phyloP scores from a whole-genome alignment of 1,139 yeast genomes.

The Sugiyamaella grinbergsii region DNA sequence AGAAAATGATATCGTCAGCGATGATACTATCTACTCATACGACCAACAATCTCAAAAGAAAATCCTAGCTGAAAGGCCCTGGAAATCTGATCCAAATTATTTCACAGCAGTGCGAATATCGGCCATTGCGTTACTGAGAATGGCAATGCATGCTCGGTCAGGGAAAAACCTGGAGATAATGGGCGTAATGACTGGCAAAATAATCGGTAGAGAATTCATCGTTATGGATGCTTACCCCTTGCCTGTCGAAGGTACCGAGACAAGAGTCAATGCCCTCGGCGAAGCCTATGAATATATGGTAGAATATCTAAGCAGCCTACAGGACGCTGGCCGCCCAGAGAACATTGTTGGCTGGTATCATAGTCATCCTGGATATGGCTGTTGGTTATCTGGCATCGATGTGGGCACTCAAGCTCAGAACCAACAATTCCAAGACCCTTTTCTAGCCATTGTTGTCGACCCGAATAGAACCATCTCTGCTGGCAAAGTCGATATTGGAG shows the following conservation, averaged over 20 bases:
- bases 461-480: conserved; percentile 69
- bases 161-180: conserved; percentile 93
- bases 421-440: conserved; percentile 89
- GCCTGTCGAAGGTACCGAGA: conserved; percentile 96
- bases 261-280: conserved; percentile 89
- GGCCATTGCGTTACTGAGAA: conserved; percentile 72
- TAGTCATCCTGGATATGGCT: conserved; percentile 97
- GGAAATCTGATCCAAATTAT: conserved; percentile 57
- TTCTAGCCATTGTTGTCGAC: conserved; percentile 84
- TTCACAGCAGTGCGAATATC: conserved; percentile 71
- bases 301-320: conserved; percentile 65
- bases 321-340: conserved; percentile 53
- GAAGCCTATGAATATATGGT: conserved; percentile 97
- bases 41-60: conserved; percentile 39
- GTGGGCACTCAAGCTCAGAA: conserved; percentile 83
- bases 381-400: conserved; percentile 90
- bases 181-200: conserved; percentile 91
- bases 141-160: conserved; percentile 77
- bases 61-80: conserved; percentile 44
- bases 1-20: conserved; percentile 37
- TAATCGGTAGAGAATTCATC: conserved; percentile 58
- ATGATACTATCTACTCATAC: conserved; percentile 37
- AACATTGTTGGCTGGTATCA: conserved; percentile 86
- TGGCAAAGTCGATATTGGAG: conserved; percentile 82
- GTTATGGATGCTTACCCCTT: conserved; percentile 82